phyloP scores from a whole-genome alignment of 1,284 basidiomycete genomes.

The Volvariella surrecta region DNA sequence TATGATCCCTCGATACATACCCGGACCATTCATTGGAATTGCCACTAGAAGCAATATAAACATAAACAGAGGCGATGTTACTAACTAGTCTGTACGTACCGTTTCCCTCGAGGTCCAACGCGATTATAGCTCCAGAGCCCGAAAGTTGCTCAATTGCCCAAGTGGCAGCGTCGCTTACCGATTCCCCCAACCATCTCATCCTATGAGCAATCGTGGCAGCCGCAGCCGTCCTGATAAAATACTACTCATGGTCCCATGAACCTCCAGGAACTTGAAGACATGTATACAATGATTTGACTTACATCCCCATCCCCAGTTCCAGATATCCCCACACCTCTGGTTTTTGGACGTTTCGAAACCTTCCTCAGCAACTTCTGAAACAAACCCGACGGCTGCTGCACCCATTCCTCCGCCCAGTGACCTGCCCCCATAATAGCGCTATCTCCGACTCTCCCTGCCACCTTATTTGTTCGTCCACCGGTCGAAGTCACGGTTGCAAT shows the following conservation, averaged over 20 bases:
- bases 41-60: conserved; percentile 38
- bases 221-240: conserved; percentile 67
- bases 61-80: no score
- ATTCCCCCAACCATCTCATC: conserved; percentile 52
- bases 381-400: conserved; percentile 21
- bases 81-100: conserved; percentile 41
- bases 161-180: conserved; percentile 45
- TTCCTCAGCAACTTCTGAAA: conserved; percentile 31
- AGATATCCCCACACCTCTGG: conserved; percentile 58
- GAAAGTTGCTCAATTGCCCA: conserved; percentile 49
- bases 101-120: conserved; percentile 53
- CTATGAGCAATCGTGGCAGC: conserved; percentile 60
- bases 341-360: conserved; percentile 22
- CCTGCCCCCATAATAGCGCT: conserved; percentile 73
- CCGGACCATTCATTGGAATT: conserved; percentile 62
- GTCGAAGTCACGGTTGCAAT: conserved; percentile 71
- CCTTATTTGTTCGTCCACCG: conserved; percentile 76
- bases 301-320: conserved; percentile 84
- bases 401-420: conserved; percentile 80
- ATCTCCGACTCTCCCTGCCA: conserved; percentile 74
- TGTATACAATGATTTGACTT: conserved; percentile 17
- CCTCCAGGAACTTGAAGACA: conserved; percentile 3
- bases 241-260: conserved; percentile 30
- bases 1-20: conserved; percentile 79
- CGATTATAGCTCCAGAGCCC: conserved; percentile 66